Conservation (phyloP, 768 basidiomycete species). For the Tricholoma hemisulphureum region DNA sequence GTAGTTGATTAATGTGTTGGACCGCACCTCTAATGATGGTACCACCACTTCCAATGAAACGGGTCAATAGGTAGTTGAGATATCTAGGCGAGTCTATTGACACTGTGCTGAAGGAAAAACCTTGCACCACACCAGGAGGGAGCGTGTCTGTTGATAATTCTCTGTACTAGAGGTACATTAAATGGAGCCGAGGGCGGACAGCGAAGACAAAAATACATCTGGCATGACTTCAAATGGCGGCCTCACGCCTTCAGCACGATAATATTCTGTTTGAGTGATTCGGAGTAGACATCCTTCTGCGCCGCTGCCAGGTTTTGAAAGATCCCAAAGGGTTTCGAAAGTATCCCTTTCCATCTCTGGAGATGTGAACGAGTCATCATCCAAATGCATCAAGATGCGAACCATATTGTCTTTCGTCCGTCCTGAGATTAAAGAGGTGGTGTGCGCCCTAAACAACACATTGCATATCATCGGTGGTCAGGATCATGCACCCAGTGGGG, state of each 20-base stretch:
- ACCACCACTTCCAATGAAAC: constrained; percentile 67
- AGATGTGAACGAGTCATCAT: background rate
- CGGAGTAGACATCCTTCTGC: constrained; percentile 66
- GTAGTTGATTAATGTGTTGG: constrained; percentile 67
- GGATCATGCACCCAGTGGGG: background rate
- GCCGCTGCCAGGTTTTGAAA: constrained; percentile 57
- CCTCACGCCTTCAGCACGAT: constrained; percentile 36
- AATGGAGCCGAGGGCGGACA: background rate
- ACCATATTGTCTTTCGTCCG: constrained; percentile 58
- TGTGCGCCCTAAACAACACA: constrained; percentile 65
- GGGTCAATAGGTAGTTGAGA: constrained; percentile 64
- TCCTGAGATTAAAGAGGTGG: constrained; percentile 60
- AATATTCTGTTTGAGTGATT: constrained; percentile 61
- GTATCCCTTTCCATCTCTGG: constrained; percentile 70
- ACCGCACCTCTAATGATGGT: constrained; percentile 54
- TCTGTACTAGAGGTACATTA: constrained; percentile 32
- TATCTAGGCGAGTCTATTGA: constrained; percentile 72
- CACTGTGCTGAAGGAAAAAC: constrained; percentile 62
- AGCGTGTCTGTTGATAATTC: constrained; percentile 33
- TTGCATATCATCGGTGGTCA: background rate
- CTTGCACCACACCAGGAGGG: constrained; percentile 36
- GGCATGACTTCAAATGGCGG: constrained; percentile 54
- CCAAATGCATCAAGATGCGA: constrained; percentile 9
- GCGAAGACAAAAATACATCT: constrained; percentile 34
- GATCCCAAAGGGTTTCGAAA: constrained; percentile 71